These are phyloP conservation scores for Aspergillus transmontanensis DNA, from an alignment of 2,329 filamentous ascomycete genomes.

Conservation along the genomic window DNA sequence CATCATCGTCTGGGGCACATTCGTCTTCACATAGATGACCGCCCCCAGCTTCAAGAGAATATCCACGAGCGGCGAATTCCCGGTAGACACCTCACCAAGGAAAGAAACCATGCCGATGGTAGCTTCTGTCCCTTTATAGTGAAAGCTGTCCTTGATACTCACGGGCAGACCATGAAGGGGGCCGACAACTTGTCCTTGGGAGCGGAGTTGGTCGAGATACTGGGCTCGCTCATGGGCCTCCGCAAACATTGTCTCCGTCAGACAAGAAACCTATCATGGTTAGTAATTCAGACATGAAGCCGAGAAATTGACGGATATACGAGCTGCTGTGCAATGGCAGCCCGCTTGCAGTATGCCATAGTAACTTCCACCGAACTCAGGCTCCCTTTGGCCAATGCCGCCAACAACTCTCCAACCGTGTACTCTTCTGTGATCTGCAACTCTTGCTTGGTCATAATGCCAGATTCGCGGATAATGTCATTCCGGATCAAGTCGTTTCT, in stretches of 20 bases:
- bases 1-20: constrained; percentile 58
- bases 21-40: constrained; percentile 53
- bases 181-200: constrained; percentile 27
- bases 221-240: constrained; percentile 28
- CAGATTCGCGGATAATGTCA: constrained; percentile 27
- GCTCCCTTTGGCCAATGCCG: constrained; percentile 26
- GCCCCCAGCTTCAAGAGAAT: constrained; percentile 30
- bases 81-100: constrained; percentile 15
- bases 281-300: neutral
- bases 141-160: constrained; percentile 42
- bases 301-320: constrained; percentile 18
- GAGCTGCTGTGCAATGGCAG: constrained; percentile 37
- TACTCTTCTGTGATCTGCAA: constrained; percentile 52
- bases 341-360: constrained; percentile 49
- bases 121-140: constrained; percentile 19
- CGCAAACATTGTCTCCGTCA: constrained; percentile 33
- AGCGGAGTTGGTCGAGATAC: constrained; percentile 27
- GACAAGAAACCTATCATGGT: constrained; percentile 24
- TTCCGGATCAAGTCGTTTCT: constrained; percentile 20
- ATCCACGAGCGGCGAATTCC: constrained; percentile 24
- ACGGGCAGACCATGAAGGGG: constrained; percentile 36
- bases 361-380: constrained; percentile 46
- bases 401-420: constrained; percentile 36
- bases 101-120: constrained; percentile 22
- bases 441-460: constrained; percentile 51